phyloP scores from a whole-genome alignment of 2,329 filamentous ascomycete species.

The Fusarium goolgardi region DNA sequence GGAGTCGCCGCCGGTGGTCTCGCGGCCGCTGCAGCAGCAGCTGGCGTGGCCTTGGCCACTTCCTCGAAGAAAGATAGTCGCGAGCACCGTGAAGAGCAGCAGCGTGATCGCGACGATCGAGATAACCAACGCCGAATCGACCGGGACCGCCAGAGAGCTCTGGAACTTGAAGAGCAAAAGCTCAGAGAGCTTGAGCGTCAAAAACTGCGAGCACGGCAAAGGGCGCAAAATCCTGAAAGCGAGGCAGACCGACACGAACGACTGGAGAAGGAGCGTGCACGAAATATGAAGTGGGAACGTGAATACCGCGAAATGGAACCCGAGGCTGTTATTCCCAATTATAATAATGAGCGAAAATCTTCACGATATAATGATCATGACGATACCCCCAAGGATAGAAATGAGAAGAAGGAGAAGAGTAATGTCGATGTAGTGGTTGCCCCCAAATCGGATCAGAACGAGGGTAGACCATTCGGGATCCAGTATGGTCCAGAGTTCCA shows the following conservation, averaged over 20 bases:
- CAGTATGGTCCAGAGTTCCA: slow-evolving; percentile 48
- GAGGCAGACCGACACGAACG: slow-evolving; percentile 33
- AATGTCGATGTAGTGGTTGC: slow-evolving; percentile 45
- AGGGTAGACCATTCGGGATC: slow-evolving; percentile 46
- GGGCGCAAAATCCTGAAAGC: slow-evolving; percentile 14
- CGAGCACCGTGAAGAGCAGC: slow-evolving; percentile 36
- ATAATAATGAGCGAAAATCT: slow-evolving; percentile 49
- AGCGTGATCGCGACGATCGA: slow-evolving; percentile 34
- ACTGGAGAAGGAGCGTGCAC: slow-evolving; percentile 33
- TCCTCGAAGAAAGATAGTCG: slow-evolving; percentile 40
- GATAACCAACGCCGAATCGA: slow-evolving; percentile 36
- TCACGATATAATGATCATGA: slow-evolving; percentile 51
- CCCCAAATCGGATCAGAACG: slow-evolving; percentile 41
- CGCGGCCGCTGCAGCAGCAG: slow-evolving; percentile 62
- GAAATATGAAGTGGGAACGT: slow-evolving; percentile 37
- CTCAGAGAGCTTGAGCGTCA: slow-evolving; percentile 40
- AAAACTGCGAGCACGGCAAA: slow-evolving; percentile 26
- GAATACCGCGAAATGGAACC: slow-evolving; percentile 48
- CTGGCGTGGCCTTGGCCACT: slow-evolving; percentile 47
- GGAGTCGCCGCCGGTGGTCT: slow-evolving; percentile 60
- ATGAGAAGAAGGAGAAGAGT: slow-evolving; percentile 37
- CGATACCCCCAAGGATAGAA: slow-evolving; percentile 46
- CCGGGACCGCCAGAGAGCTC: slow-evolving; percentile 36
- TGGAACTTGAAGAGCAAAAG: slow-evolving; percentile 35
- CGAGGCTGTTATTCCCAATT: slow-evolving; percentile 47